Percentiles rank a stretch among this genome's conserved stretches.
Conservation (phyloP, 352 stramenopile genomes). For the Aphanomyces cochlioides region DNA sequence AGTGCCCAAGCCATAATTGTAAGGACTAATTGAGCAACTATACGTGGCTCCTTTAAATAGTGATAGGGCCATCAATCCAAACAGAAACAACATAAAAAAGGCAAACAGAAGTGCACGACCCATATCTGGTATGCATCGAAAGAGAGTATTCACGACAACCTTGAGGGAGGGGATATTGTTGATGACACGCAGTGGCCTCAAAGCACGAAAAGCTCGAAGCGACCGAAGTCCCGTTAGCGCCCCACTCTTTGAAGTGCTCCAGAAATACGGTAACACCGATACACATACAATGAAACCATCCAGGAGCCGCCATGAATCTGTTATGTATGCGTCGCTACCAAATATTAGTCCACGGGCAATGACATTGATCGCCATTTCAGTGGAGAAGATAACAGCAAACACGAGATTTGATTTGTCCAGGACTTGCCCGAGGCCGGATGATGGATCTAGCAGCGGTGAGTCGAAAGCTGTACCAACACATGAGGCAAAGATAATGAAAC, state of each 20-base stretch:
- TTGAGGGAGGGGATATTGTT: constrained; percentile 68
- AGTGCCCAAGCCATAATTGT: constrained; percentile 23
- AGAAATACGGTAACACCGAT: constrained; percentile 44
- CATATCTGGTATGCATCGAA: constrained; percentile 74
- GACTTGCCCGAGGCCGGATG: constrained; percentile 39
- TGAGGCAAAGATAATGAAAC: constrained; percentile 34
- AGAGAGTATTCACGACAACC: constrained; percentile 80
- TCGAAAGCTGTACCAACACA: constrained; percentile 83
- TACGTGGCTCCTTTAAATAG: constrained; percentile 91
- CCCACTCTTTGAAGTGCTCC: constrained; percentile 37
- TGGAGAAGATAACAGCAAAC: constrained; percentile 72
- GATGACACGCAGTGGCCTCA: constrained; percentile 74
- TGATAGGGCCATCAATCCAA: constrained; percentile 92
- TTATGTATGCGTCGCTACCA: constrained; percentile 73
- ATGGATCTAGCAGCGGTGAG: constrained; percentile 65
- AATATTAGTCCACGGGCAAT: constrained; percentile 71
- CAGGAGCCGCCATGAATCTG: constrained; percentile 85
- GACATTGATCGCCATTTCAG: constrained; percentile 89
- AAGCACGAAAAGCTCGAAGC: constrained; percentile 57
- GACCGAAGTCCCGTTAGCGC: constrained; percentile 40
- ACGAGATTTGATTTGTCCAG: constrained; percentile 67
- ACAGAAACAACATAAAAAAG: constrained; percentile 82
- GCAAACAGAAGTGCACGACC: constrained; percentile 88
- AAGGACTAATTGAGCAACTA: constrained; percentile 41
- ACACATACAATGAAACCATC: constrained; percentile 85